A percentile compares a stretch with the other conserved stretches of the same genome.
Evolutionary conservation across 139 green algal species (phyloP).

Genomic region (Closterium sp.): DNA sequence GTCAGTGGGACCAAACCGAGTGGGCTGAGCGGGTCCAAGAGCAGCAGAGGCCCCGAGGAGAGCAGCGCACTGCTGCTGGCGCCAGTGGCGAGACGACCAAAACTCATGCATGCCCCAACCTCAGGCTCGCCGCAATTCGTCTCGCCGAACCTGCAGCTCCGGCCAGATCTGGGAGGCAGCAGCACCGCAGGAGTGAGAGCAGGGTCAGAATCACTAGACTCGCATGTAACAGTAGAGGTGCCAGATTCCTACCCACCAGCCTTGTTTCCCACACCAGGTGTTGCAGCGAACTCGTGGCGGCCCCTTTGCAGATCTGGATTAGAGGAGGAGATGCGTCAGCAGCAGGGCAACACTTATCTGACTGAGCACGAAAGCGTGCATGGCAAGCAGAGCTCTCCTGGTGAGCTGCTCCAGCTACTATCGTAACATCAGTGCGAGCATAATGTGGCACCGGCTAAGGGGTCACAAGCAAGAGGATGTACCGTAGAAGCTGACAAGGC

Average conservation of each 20-base stretch:
- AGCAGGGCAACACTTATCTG: background rate
- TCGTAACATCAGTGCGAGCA: background rate
- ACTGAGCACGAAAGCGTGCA: background rate
- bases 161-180: background rate
- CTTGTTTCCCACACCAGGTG: background rate
- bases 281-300: background rate
- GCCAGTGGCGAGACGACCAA: background rate
- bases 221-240: background rate
- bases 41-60: background rate
- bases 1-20: background rate
- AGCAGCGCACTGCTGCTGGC: background rate
- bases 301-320: background rate
- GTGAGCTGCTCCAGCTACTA: background rate
- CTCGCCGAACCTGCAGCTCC: background rate
- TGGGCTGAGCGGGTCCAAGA: background rate
- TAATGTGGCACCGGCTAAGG: background rate
- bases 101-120: background rate
- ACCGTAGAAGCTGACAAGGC: too few species aligned
- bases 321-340: background rate
- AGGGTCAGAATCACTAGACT: background rate
- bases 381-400: background rate
- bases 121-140: background rate
- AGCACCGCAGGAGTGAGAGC: background rate
- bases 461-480: too few species aligned
- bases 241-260: background rate